These are phyloP conservation scores for Pseudocercospora fijiensis DNA, from an alignment of 2,329 filamentous ascomycete species.

Conservation along the genomic window DNA sequence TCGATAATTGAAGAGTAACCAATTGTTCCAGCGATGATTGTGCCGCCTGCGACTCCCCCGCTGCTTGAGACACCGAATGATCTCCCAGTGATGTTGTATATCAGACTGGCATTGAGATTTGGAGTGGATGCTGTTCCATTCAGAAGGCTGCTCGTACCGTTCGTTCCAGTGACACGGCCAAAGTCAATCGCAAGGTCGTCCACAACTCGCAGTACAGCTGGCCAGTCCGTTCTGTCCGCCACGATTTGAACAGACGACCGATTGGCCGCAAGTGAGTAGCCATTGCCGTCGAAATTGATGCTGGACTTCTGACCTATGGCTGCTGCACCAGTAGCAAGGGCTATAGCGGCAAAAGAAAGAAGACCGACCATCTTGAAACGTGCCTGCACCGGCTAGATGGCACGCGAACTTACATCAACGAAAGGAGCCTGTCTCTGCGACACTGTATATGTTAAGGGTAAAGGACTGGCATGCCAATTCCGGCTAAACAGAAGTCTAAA, in stretches of 20 bases:
- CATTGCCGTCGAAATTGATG: not conserved
- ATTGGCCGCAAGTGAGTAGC: not conserved
- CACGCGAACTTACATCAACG: not conserved
- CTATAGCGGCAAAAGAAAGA: not conserved
- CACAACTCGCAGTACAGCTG: not conserved
- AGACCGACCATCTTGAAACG: not conserved
- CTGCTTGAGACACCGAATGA: not conserved
- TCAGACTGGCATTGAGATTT: not conserved
- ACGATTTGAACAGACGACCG: not conserved
- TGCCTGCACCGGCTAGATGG: not conserved
- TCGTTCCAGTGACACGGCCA: not conserved
- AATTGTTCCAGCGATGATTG: not conserved
- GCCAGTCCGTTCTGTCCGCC: not conserved
- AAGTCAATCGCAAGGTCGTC: not conserved
- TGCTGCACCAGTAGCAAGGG: not conserved
- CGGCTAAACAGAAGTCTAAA: not conserved
- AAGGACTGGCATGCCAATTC: not conserved
- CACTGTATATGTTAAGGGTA: not conserved
- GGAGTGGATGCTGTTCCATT: not conserved
- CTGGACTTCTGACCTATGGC: not conserved
- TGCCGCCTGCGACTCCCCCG: not conserved
- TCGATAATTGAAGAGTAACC: not conserved
- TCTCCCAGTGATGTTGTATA: not conserved
- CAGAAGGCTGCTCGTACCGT: not conserved
- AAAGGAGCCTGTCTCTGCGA: not conserved